phyloP scores from a whole-genome alignment of 2,329 filamentous ascomycete species.

The Aureobasidium leucospermi region DNA sequence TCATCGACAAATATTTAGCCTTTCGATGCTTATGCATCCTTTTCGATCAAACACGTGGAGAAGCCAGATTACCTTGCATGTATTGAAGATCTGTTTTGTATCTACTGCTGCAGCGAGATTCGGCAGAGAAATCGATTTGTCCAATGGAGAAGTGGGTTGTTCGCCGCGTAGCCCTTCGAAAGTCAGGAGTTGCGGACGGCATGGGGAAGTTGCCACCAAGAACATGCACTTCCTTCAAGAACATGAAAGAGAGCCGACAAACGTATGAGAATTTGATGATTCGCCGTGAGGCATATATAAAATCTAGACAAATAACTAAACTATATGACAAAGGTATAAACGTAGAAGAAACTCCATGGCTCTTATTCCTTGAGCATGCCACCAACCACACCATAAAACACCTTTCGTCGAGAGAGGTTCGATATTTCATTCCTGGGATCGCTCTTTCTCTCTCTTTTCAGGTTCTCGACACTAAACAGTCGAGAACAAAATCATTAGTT shows the following conservation, averaged over 20 bases:
- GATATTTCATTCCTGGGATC: background rate
- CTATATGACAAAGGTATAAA: background rate
- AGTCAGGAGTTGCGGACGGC: background rate
- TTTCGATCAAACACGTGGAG: background rate
- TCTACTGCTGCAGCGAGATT: too few species aligned
- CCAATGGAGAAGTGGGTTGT: too few species aligned
- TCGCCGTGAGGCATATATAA: background rate
- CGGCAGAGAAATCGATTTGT: too few species aligned
- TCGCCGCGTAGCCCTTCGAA: too few species aligned
- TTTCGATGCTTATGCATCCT: background rate
- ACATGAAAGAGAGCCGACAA: background rate
- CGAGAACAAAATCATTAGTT: constrained; percentile 9
- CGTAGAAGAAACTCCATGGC: background rate
- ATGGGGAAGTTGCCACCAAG: background rate
- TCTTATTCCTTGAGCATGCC: background rate
- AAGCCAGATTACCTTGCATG: background rate
- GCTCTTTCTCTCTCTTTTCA: background rate
- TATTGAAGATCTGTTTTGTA: too few species aligned
- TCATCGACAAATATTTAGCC: background rate
- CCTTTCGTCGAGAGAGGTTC: background rate
- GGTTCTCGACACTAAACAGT: background rate
- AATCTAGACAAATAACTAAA: background rate
- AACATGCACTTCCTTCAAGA: background rate
- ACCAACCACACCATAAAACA: background rate
- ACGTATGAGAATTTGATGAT: background rate